These are phyloP conservation scores for Omphalotus guepiniiformis DNA, from an alignment of 768 basidiomycete genomes.

Conservation along the genomic window DNA sequence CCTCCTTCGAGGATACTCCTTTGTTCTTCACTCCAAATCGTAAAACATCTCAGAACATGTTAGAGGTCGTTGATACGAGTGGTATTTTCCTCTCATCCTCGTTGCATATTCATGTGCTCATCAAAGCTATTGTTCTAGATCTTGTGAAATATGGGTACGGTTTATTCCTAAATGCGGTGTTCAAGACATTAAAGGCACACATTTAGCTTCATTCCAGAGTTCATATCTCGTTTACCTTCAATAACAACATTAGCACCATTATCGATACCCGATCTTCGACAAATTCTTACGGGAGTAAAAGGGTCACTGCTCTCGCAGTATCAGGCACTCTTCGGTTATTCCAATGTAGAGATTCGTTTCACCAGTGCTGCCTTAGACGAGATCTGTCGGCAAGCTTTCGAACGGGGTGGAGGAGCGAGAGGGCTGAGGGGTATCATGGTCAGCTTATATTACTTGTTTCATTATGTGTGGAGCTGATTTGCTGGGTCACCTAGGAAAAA, in stretches of 20 bases:
- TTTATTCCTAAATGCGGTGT: no score
- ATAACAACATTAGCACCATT: constrained; percentile 80
- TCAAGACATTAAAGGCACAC: no score
- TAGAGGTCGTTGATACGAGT: constrained; percentile 69
- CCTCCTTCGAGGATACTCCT: constrained; percentile 30
- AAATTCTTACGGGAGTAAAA: constrained; percentile 89
- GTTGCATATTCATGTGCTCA: background rate
- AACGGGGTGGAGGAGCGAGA: constrained; percentile 86
- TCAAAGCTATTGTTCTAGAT: constrained; percentile 47
- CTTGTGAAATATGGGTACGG: constrained; percentile 77
- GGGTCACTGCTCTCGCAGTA: constrained; percentile 92
- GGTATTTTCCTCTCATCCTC: constrained; percentile 33
- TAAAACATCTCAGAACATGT: constrained; percentile 43
- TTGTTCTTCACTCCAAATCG: constrained; percentile 78
- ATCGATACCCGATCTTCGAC: constrained; percentile 74
- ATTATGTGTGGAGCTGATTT: no score
- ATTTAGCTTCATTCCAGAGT: constrained; percentile 87
- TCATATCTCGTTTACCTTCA: constrained; percentile 91
- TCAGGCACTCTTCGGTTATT: constrained; percentile 75
- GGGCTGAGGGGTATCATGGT: constrained; percentile 90
- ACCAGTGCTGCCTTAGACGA: constrained; percentile 76
- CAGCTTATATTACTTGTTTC: constrained; percentile 13
- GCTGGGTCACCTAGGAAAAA: constrained; percentile 58
- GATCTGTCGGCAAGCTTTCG: constrained; percentile 73
- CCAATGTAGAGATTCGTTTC: constrained; percentile 83